Conservation (phyloP, 345 rosid species). For the Barbarea vulgaris region DNA sequence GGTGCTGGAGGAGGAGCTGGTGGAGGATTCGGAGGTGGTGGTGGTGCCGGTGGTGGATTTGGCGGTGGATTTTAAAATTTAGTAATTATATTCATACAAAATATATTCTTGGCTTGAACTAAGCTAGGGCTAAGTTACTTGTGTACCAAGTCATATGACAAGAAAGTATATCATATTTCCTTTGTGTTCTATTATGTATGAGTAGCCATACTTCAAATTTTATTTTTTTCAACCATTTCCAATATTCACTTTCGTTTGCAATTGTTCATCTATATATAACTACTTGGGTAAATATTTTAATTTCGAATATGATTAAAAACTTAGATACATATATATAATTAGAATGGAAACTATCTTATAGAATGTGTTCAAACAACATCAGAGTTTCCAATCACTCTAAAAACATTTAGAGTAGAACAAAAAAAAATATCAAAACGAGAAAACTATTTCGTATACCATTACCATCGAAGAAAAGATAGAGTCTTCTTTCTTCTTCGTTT, state of each 20-base stretch:
- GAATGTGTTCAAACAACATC: constrained; percentile 31
- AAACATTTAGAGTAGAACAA: constrained; percentile 10
- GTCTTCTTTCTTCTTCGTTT: constrained; percentile 9
- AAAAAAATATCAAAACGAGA: background rate
- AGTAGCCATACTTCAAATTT: background rate
- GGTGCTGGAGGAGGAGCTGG: constrained; percentile 38
- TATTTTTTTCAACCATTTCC: background rate
- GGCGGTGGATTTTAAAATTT: constrained; percentile 31
- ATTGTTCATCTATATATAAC: background rate
- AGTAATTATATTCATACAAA: constrained; percentile 17
- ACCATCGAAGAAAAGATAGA: constrained; percentile 12
- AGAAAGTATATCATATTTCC: constrained; percentile 8
- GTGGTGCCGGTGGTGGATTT: constrained; percentile 31
- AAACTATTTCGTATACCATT: constrained; percentile 25
- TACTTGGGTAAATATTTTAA: background rate
- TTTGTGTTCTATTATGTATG: constrained; percentile 1
- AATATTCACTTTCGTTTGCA: background rate
- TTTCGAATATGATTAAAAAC: background rate
- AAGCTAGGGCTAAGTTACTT: constrained; percentile 23
- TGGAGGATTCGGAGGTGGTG: constrained; percentile 37
- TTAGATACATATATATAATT: constrained; percentile 22
- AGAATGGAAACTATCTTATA: constrained; percentile 27
- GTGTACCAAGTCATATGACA: constrained; percentile 31
- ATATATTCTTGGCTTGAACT: constrained; percentile 27
- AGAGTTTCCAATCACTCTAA: constrained; percentile 34